Evolutionary conservation across 2,329 filamentous ascomycete genomes (phyloP).

Genomic region (Penicillium italicum): DNA sequence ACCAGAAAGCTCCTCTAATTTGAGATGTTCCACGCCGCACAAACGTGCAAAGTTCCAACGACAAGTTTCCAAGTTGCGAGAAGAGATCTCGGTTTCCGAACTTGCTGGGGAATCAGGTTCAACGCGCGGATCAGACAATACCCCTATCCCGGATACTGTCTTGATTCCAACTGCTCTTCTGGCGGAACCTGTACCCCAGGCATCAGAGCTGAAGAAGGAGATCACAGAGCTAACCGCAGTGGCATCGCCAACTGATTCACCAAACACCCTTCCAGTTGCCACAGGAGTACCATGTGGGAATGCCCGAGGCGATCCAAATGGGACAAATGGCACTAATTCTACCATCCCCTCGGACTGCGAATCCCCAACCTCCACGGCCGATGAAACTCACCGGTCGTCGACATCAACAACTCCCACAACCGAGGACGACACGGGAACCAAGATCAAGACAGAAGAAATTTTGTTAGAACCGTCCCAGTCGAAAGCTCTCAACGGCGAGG

Average conservation of each 20-base stretch:
- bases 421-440: conserved; percentile 24
- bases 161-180: conserved; percentile 1
- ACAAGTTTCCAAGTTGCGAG: conserved; percentile 36
- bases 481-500: conserved; percentile 4
- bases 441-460: conserved; percentile 21
- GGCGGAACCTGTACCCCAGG: conserved; percentile 1
- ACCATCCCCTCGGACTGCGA: conserved; percentile 21
- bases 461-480: conserved; percentile 2
- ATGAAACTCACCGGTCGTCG: conserved; percentile 34
- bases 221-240: conserved; percentile 8
- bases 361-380: conserved; percentile 29
- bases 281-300: not conserved
- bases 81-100: conserved; percentile 36
- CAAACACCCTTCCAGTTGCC: conserved; percentile 2
- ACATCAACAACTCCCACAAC: conserved; percentile 40
- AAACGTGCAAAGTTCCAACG: conserved; percentile 35
- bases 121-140: conserved; percentile 10
- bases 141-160: conserved; percentile 9
- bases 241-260: conserved; percentile 7
- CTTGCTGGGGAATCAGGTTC: conserved; percentile 22
- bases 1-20: conserved; percentile 22
- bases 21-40: conserved; percentile 27
- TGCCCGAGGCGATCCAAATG: conserved; percentile 7
- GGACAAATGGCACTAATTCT: conserved; percentile 8
- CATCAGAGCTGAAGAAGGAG: conserved; percentile 16